Conservation (phyloP, 345 rosid genomes). For the Alliaria petiolata region DNA sequence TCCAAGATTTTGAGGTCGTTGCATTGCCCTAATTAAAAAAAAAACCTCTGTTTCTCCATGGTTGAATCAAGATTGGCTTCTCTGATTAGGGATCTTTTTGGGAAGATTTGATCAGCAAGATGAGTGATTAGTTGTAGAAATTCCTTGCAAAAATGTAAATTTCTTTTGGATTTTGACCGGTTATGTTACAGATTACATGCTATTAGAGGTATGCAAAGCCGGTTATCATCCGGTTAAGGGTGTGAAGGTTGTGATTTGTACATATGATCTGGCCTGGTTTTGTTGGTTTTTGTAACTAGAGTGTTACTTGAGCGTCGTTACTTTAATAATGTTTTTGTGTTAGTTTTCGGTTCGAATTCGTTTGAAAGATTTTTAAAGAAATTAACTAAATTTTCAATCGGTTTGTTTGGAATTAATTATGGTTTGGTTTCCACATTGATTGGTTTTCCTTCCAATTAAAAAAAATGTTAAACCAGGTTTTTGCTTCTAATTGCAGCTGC, state of each 20-base stretch:
- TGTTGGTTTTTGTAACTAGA: not conserved
- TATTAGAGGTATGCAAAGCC: not conserved
- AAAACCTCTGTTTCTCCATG: not conserved
- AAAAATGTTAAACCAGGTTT: too few relatives aligned
- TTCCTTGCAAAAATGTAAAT: not conserved
- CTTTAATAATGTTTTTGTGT: too few relatives aligned
- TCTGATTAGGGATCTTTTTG: too few relatives aligned
- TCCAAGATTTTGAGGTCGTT: conserved; percentile 43
- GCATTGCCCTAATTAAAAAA: conserved; percentile 13
- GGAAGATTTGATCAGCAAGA: not conserved
- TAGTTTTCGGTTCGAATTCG: not conserved
- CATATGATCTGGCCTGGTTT: not conserved
- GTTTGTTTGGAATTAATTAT: too few relatives aligned
- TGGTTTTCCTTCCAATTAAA: too few relatives aligned
- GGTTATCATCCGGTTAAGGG: not conserved
- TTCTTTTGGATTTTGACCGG: not conserved
- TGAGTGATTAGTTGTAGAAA: not conserved
- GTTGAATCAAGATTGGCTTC: not conserved
- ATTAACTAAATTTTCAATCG: not conserved
- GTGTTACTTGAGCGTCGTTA: too few relatives aligned
- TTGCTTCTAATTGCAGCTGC: too few relatives aligned
- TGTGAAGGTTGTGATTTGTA: not conserved
- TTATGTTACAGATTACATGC: not conserved
- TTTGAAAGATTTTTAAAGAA: not conserved
- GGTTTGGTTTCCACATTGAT: not conserved